Evolutionary conservation across 257 asterid species (phyloP).

Genomic region (Solanum peruvianum): DNA sequence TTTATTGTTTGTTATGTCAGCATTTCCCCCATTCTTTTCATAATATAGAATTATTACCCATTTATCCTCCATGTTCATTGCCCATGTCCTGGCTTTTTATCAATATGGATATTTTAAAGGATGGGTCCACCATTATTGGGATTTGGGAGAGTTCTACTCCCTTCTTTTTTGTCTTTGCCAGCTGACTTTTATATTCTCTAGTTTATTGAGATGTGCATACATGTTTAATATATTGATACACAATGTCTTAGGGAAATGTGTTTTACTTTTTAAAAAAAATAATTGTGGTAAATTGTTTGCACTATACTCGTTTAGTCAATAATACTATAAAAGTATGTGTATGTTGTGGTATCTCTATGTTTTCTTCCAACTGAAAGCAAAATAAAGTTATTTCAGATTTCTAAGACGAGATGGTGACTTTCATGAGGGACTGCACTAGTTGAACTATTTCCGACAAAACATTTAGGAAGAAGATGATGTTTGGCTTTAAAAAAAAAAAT

Average conservation of each 20-base stretch:
- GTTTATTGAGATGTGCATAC: not conserved
- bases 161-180: not conserved
- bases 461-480: not conserved
- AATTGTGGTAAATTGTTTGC: not conserved
- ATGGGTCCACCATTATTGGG: not conserved
- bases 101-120: not conserved
- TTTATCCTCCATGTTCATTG: not conserved
- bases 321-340: too few species aligned
- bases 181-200: not conserved
- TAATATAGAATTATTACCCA: not conserved
- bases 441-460: constrained; percentile 18
- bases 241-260: not conserved
- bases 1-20: not conserved
- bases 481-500: not conserved
- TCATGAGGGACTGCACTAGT: constrained; percentile 37
- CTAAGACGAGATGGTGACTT: constrained; percentile 59
- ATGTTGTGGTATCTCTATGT: constrained; percentile 14
- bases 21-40: not conserved
- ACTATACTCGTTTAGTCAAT: not conserved
- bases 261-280: rapidly evolving
- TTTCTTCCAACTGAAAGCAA: constrained; percentile 59
- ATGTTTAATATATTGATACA: not conserved
- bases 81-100: not conserved
- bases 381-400: constrained; percentile 44
- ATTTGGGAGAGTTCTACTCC: not conserved